Conservation (phyloP, 352 stramenopile species). For the Pythium insidiosum region DNA sequence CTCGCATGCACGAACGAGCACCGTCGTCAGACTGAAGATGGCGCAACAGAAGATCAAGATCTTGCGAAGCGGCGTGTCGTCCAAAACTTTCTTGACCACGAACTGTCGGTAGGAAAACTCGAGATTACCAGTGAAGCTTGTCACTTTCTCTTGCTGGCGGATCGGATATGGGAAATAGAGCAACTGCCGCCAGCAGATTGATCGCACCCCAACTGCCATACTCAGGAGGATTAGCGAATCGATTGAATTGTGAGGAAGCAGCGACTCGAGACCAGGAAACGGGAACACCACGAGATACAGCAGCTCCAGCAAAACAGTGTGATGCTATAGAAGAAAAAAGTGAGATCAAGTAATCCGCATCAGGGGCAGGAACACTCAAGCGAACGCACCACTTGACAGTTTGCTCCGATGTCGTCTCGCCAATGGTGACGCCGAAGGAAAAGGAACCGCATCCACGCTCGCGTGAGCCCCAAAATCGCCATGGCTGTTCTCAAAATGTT, state of each 20-base stretch:
- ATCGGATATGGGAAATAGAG: conserved; percentile 69
- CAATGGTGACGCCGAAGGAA: no score
- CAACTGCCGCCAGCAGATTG: conserved; percentile 43
- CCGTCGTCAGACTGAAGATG: conserved; percentile 24
- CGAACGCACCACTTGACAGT: conserved; percentile 9
- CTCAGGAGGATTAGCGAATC: conserved; percentile 37
- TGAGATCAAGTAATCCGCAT: no score
- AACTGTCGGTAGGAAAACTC: conserved; percentile 65
- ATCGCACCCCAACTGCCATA: conserved; percentile 25
- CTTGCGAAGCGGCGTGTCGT: conserved; percentile 42
- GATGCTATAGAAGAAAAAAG: no score
- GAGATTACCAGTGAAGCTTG: conserved; percentile 47
- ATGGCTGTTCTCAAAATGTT: conserved; percentile 25
- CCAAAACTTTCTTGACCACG: conserved; percentile 66
- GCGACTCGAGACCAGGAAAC: conserved; percentile 38
- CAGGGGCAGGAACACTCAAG: no score
- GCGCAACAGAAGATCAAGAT: conserved; percentile 16
- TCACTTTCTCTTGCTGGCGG: conserved; percentile 51
- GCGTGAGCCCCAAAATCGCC: conserved; percentile 9
- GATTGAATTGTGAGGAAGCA: conserved; percentile 13
- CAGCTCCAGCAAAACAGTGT: conserved; percentile 31
- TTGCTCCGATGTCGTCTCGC: no score
- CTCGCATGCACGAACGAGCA: conserved; percentile 36
- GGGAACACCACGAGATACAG: conserved; percentile 30
- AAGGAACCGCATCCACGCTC: conserved; percentile 16